Percentiles rank a stretch among this genome's conserved stretches.
Conservation (phyloP, 805 yeast species). For the Wickerhamiella allomyrinae region DNA sequence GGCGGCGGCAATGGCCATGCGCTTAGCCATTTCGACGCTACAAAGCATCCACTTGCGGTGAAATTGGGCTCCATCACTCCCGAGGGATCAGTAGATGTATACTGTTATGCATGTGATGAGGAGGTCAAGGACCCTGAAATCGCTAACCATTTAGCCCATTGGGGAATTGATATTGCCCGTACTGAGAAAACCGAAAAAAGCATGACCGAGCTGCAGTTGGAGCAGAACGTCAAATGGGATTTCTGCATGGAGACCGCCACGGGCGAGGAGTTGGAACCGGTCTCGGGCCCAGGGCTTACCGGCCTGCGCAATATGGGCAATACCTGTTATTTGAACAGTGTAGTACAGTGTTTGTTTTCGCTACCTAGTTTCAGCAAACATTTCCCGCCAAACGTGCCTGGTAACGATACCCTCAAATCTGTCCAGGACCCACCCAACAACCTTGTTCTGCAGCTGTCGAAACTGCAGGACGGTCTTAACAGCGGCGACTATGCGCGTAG, state of each 20-base stretch:
- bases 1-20: conserved; percentile 93
- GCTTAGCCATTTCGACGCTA: conserved; percentile 44
- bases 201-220: conserved; percentile 77
- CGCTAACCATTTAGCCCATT: conserved; percentile 34
- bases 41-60: conserved; percentile 69
- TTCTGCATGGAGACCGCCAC: conserved; percentile 61
- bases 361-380: conserved; percentile 24
- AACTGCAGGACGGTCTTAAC: conserved; percentile 62
- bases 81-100: conserved; percentile 63
- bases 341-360: conserved; percentile 53
- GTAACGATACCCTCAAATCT: conserved; percentile 21
- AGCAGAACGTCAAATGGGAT: conserved; percentile 88
- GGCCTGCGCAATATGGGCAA: conserved; percentile 88
- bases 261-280: conserved; percentile 49
- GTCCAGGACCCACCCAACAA: conserved; percentile 43
- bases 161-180: conserved; percentile 49
- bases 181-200: conserved; percentile 70
- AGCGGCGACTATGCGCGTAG: conserved; percentile 64
- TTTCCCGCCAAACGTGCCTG: conserved; percentile 15
- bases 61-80: conserved; percentile 79
- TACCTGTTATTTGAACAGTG: conserved; percentile 80
- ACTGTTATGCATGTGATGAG: conserved; percentile 79
- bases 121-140: conserved; percentile 66
- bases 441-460: conserved; percentile 60
- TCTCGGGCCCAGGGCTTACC: conserved; percentile 64